Base-by-base conservation (phyloP, 805 yeast species). In the Hanseniaspora mollemarum region DNA sequence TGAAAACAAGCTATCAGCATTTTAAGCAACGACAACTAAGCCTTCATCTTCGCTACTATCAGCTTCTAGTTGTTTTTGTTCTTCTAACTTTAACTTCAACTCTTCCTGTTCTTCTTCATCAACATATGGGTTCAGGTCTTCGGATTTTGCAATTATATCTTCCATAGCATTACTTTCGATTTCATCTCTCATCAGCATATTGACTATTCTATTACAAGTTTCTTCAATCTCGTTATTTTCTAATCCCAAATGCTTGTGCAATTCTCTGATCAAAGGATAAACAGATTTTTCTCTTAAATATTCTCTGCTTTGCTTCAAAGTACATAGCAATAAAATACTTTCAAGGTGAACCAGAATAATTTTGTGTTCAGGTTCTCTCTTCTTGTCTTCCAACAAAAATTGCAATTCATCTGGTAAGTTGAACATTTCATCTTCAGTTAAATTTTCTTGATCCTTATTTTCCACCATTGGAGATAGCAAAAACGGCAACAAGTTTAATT, bases 131-230 rank as follows among this genome's bases (percentile, higher is more conserved):
- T 46, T 46, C 25, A 46, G 13, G 28, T 75, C 77, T 28, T 70
- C 76, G 54, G 68, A 71, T 31, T 71, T 72, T 22, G 67, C 60
- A 25, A 69, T 66, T 53, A 72, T 53, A 52, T 77, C 80, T 46
- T 75, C 77, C 18, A 70, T 69, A 37, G 67, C 72, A 55, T 62
- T 68, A 2, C 58, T 62, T 28, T 66, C 67, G 32, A 77, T 74
- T 60, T 88, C 96, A 60, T 90, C 96, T 71, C 96, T 78, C 92
- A 84, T 83, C 56, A 90, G 72, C 79, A 87, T 76, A 63, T 90
- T 90, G 21, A 88, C 98, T 37, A 84, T 65, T 62, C 92, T 75
- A 58, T 87, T 94, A 68, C 92, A 81, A 40, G 83, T 67, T 40
- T 83, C 94, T 40, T 71, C 71, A 21, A 86, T 72, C 18, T 67